phyloP scores from a whole-genome alignment of 208 protist species.

The Trypanosoma vivax region DNA sequence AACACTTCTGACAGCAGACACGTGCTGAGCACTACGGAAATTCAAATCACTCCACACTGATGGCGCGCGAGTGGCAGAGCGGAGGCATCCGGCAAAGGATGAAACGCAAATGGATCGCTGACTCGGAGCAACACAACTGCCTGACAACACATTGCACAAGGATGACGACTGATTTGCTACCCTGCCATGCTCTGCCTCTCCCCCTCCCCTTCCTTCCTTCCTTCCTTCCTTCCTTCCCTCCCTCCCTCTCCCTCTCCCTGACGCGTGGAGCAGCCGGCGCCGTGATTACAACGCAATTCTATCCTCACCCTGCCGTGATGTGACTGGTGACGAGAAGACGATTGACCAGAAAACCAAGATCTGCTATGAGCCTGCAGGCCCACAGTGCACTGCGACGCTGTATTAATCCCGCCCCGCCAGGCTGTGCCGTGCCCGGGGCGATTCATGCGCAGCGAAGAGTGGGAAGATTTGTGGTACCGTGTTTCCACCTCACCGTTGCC shows the following conservation, averaged over 20 bases:
- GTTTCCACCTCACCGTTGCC: background rate
- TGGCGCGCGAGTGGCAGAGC: background rate
- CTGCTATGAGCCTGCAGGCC: slow-evolving; percentile 44
- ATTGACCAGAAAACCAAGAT: slow-evolving; percentile 74
- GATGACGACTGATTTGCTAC: slow-evolving; percentile 5
- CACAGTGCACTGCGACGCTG: slow-evolving; percentile 10
- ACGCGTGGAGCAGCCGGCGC: background rate
- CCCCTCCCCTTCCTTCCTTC: background rate
- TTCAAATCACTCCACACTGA: slow-evolving; percentile 45
- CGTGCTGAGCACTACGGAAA: slow-evolving; percentile 4
- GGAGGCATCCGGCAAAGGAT: too few relatives aligned
- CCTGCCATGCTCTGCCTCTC: too few relatives aligned
- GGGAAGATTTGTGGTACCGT: background rate
- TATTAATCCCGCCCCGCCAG: slow-evolving; percentile 22
- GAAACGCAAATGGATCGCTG: slow-evolving; percentile 21
- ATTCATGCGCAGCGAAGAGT: slow-evolving; percentile 25
- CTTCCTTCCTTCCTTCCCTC: slow-evolving; percentile 3
- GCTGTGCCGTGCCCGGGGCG: slow-evolving; percentile 15
- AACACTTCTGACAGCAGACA: slow-evolving; percentile 2
- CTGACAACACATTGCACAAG: slow-evolving; percentile 7
- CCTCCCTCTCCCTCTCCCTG: background rate
- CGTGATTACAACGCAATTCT: slow-evolving; percentile 41
- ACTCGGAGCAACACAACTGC: slow-evolving; percentile 11
- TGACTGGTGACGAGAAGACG: slow-evolving; percentile 46
- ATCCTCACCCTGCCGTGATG: slow-evolving; percentile 48